phyloP scores from a whole-genome alignment of 345 rosid species.

The Triadica sebifera region DNA sequence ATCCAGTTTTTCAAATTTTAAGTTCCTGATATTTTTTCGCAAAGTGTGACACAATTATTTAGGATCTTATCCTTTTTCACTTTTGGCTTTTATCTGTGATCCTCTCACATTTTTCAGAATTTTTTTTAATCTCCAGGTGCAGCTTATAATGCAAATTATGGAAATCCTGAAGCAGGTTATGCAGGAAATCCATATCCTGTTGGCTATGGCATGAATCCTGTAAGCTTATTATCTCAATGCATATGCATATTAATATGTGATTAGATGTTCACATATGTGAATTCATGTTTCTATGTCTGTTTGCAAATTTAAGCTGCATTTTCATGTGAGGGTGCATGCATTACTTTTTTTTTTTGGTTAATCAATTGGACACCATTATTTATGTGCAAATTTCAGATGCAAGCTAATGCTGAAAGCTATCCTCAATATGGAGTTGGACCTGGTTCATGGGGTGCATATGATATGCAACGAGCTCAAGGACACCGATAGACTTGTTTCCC shows the following conservation, averaged over 20 bases:
- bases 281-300: slow-evolving; percentile 4
- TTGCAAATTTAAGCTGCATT: not conserved
- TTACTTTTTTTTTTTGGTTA: not conserved
- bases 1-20: not conserved
- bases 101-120: not conserved
- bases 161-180: slow-evolving; percentile 69
- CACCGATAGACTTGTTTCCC: slow-evolving; percentile 44
- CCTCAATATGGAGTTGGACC: slow-evolving; percentile 72
- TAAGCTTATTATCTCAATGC: slow-evolving; percentile 38
- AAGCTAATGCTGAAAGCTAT: slow-evolving; percentile 58
- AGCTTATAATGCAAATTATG: slow-evolving; percentile 55
- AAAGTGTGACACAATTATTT: not conserved
- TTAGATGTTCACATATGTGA: not conserved
- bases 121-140: slow-evolving; percentile 41
- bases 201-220: slow-evolving; percentile 75
- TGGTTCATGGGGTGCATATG: slow-evolving; percentile 67
- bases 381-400: slow-evolving; percentile 43
- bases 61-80: not conserved
- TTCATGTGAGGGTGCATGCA: not conserved
- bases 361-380: not conserved
- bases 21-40: not conserved
- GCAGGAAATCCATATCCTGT: slow-evolving; percentile 58
- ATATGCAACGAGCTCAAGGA: slow-evolving; percentile 67
- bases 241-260: not conserved
- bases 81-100: not conserved